Evolutionary conservation across 495 filamentous ascomycete species (phyloP), one percentile per base, ranked within the genome.

Genomic region (Tuber umbilicatum): DNA sequence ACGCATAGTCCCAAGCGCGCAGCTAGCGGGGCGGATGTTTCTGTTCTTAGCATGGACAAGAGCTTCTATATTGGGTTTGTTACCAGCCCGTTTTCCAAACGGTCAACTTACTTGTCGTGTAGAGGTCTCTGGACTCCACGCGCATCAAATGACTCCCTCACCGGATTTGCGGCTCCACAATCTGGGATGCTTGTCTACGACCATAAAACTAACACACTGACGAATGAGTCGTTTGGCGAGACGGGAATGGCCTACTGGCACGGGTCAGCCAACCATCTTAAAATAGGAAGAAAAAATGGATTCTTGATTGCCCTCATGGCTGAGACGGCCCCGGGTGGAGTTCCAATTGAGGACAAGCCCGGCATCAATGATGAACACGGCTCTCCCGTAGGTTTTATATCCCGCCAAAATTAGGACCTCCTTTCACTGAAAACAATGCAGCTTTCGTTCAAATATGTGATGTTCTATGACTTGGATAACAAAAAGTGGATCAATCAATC

Each of bases 251-350:
- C 73, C n/a, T 77, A 37, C 38, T 77, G 75, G 75, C 75, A 77
- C 10, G 75, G 75, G 5, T 75, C 73, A 27, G 27, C 71, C 1
- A 71, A 71, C 21, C 37, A 77, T 68, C 70, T 77, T 37, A 5
- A 71, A 27, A 35, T 77, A 19, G 75, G 75, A 14, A 4, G 7
- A 5, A 47, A 40, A 19, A 68, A 71, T 23, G 75, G 75, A 2
- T 77, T 77, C n/a, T 55, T 77, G 42, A 75, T 77, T 21, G 70
- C 73, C 27, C 55, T 77, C 17, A 77, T 77, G 75, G 75, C 35
- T 12, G 73, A 75, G 68, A 75, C 37, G 16, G 69, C 19, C n/a
- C 9, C 55, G 10, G 68, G 68, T n/a, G 75, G 75, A 7, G 50
- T 68, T 31, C n/a, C 47, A 35, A 41, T 68, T 2, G 37, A 68